Evolutionary conservation across 768 basidiomycete genomes (phyloP).

Genomic region (Steccherinum ochraceum): DNA sequence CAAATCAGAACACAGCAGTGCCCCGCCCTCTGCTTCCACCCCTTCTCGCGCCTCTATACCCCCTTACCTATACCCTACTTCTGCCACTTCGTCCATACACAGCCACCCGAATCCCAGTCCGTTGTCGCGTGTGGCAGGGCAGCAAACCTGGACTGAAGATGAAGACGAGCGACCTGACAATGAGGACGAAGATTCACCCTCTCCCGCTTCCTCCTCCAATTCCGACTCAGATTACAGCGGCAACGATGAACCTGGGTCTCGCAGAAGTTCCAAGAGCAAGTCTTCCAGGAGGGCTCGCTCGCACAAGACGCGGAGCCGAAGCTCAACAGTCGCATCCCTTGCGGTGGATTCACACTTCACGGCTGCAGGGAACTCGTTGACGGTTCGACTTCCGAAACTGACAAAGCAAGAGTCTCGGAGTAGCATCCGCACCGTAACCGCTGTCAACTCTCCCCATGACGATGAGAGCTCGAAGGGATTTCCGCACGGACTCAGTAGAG

Average conservation of each 20-base stretch:
- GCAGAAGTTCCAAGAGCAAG: slow-evolving; percentile 1
- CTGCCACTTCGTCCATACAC: slow-evolving; percentile 11
- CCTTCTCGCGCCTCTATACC: slow-evolving; percentile 25
- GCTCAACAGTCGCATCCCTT: slow-evolving; percentile 61
- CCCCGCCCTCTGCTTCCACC: neutral
- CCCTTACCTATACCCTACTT: slow-evolving; percentile 23
- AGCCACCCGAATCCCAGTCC: slow-evolving; percentile 26
- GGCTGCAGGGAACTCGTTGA: neutral
- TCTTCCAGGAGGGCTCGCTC: slow-evolving; percentile 17
- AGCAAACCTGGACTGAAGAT: slow-evolving; percentile 46
- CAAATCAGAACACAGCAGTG: neutral
- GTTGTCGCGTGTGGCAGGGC: slow-evolving; percentile 50
- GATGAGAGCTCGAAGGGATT: slow-evolving; percentile 16
- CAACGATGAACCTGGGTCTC: slow-evolving; percentile 22
- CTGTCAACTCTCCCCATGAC: slow-evolving; percentile 35
- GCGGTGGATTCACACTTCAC: slow-evolving; percentile 31
- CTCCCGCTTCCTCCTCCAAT: slow-evolving; percentile 54
- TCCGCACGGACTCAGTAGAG: slow-evolving; percentile 5
- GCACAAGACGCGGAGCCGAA: slow-evolving; percentile 44
- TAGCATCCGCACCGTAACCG: slow-evolving; percentile 69
- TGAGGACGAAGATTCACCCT: slow-evolving; percentile 50
- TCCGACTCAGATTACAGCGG: slow-evolving; percentile 27
- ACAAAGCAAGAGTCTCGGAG: slow-evolving; percentile 50
- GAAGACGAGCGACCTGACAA: slow-evolving; percentile 37
- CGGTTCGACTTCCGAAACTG: slow-evolving; percentile 14